phyloP scores from a whole-genome alignment of 768 basidiomycete species.

The Rhizopogon rudus region DNA sequence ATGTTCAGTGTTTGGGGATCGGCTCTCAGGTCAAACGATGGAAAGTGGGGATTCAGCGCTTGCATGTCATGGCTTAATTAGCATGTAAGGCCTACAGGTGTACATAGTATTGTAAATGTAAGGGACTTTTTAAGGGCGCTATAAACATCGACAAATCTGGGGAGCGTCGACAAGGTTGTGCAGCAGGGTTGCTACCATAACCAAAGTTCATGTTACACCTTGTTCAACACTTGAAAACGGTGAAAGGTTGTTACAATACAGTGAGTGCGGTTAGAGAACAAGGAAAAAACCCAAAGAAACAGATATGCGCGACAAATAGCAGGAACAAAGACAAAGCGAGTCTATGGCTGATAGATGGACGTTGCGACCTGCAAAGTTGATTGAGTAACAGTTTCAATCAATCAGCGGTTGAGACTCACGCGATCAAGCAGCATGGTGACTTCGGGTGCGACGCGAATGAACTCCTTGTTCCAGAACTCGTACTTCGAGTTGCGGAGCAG shows the following conservation, averaged over 20 bases:
- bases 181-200: constrained; percentile 17
- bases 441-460: constrained; percentile 80
- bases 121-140: constrained; percentile 1
- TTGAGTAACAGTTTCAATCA: constrained; percentile 6
- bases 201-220: constrained; percentile 47
- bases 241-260: constrained; percentile 76
- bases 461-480: constrained; percentile 88
- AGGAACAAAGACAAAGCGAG: constrained; percentile 52
- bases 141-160: constrained; percentile 4
- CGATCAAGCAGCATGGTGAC: constrained; percentile 81
- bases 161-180: constrained; percentile 1
- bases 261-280: constrained; percentile 46
- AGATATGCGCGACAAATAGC: constrained; percentile 82
- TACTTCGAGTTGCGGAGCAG: constrained; percentile 86
- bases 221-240: constrained; percentile 55
- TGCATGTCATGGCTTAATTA: constrained; percentile 46
- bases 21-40: constrained; percentile 6
- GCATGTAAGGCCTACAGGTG: constrained; percentile 25
- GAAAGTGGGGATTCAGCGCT: constrained; percentile 42
- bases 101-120: constrained; percentile 32
- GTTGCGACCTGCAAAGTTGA: constrained; percentile 53
- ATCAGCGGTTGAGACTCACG: constrained; percentile 40
- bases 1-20: constrained; percentile 26
- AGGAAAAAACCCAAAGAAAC: constrained; percentile 54
- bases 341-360: constrained; percentile 77